Evolutionary conservation across 345 rosid species (phyloP).

Genomic region (Populus simonii): DNA sequence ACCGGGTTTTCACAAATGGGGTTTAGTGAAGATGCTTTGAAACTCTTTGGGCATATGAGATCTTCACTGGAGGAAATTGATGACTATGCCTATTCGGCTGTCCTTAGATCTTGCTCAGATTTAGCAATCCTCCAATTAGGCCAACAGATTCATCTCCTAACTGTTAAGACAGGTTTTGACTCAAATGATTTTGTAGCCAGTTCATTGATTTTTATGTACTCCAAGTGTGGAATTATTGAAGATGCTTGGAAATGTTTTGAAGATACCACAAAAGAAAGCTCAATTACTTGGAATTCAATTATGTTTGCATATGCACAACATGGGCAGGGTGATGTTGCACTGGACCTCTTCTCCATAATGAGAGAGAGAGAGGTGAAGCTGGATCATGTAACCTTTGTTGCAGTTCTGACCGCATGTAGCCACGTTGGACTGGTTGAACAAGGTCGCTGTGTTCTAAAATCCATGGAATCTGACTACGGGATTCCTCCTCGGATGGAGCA

Average conservation of each 20-base stretch:
- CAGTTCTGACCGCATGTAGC: slow-evolving; percentile 74
- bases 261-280: slow-evolving; percentile 42
- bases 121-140: slow-evolving; percentile 68
- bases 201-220: slow-evolving; percentile 71
- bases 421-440: slow-evolving; percentile 61
- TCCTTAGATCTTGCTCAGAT: slow-evolving; percentile 71
- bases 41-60: slow-evolving; percentile 50
- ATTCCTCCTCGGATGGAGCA: slow-evolving; percentile 70
- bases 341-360: slow-evolving; percentile 61
- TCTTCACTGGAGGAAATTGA: slow-evolving; percentile 46
- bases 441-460: slow-evolving; percentile 50
- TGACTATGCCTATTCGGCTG: slow-evolving; percentile 69
- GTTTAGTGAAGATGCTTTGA: slow-evolving; percentile 50
- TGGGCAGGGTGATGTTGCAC: slow-evolving; percentile 52
- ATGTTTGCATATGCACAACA: slow-evolving; percentile 80
- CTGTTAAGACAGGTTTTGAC: slow-evolving; percentile 52
- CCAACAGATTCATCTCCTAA: slow-evolving; percentile 56
- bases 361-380: slow-evolving; percentile 44
- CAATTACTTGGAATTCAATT: slow-evolving; percentile 70
- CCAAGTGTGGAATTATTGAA: slow-evolving; percentile 67
- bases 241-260: slow-evolving; percentile 57
- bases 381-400: slow-evolving; percentile 74
- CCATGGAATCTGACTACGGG: slow-evolving; percentile 54
- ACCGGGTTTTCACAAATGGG: slow-evolving; percentile 65
- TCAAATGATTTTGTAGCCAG: slow-evolving; percentile 68